Conservation (phyloP, 345 rosid species). For the Litchi chinensis region DNA sequence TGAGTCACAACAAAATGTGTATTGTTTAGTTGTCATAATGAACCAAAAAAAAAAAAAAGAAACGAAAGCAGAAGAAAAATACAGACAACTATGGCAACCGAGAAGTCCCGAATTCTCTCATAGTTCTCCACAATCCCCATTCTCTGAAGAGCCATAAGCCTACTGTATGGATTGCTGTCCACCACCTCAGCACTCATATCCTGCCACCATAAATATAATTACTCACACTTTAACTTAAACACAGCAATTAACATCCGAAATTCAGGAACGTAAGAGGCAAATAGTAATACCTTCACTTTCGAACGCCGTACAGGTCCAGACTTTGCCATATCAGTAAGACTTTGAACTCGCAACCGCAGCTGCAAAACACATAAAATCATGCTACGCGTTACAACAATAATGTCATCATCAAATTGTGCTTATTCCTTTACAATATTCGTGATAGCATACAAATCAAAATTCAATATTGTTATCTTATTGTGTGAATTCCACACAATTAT, state of each 20-base stretch:
- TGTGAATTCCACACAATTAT: not conserved
- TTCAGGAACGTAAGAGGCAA: constrained; percentile 1
- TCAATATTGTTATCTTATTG: not conserved
- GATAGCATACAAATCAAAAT: not conserved
- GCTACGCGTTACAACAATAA: not conserved
- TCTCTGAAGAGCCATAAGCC: constrained; percentile 99
- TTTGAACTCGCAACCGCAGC: constrained; percentile 64
- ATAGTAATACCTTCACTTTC: constrained; percentile 80
- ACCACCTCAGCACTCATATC: constrained; percentile 97
- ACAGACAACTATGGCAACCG: constrained; percentile 96
- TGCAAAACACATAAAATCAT: constrained; percentile 25
- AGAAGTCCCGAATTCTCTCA: constrained; percentile 83
- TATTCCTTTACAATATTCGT: not conserved
- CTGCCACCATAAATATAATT: constrained; percentile 39
- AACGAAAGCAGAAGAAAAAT: constrained; percentile 36
- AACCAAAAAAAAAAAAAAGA: not conserved
- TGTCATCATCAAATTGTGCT: not conserved
- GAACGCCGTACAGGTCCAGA: constrained; percentile 60
- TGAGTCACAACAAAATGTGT: not conserved
- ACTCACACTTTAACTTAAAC: not conserved
- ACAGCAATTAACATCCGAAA: not conserved
- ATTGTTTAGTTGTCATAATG: not conserved
- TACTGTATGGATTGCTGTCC: constrained; percentile 95
- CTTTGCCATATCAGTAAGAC: constrained; percentile 53
- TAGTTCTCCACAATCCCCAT: constrained; percentile 95